Base-by-base conservation (phyloP, 139 green algal genomes). In the Chlorella sp. region DNA sequence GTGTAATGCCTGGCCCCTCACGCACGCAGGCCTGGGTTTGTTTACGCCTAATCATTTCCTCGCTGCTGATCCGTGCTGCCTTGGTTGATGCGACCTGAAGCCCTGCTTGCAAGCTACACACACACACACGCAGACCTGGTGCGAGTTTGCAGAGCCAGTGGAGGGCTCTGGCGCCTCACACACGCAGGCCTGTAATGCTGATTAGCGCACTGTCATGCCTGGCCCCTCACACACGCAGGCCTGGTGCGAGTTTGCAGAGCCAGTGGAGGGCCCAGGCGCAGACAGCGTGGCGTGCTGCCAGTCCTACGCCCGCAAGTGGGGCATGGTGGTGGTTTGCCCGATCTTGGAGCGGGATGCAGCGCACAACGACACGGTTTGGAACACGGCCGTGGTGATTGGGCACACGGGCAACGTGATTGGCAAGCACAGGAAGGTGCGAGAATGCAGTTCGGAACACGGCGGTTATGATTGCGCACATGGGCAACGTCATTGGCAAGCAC, bases 381-480 rank as follows among this genome's bases (percentile, higher is more conserved):
- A 99, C 90, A 99, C 95, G 0, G 95, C 95, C 20, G 94, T 98
- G 20, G 91, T 99, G n/a, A 87, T 99, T 0, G 91, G 89, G 51
- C 86, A 96, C 83, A 91, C 90, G 59, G 95, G 93, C 65, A 92
- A 90, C 70, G 80, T 97, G 35, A 90, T 98, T 31, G 93, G 93
- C 51, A 95, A 93, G 82, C 90, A 96, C 73, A 74, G 92, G 59
- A 97, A 97, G 82, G 87, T 93, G 26, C 29, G 61, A 30, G 22
- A n/a, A 87, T 34, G 93, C 86, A 0, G 86, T 99, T 10, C 98
- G 95, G 95, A 99, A 99, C 90, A 99, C 95, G 0, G 95, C 95
- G 17, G 94, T 98, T 10, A 90, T 99, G n/a, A 87, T 99, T 0
- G 91, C 88, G 51, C 86, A 96, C 83, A 91, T 89, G 59, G 95